Evolutionary conservation across 169 alveolate genomes (phyloP), one percentile per base, ranked within the genome.

Genomic region (Eimeria maxima): DNA sequence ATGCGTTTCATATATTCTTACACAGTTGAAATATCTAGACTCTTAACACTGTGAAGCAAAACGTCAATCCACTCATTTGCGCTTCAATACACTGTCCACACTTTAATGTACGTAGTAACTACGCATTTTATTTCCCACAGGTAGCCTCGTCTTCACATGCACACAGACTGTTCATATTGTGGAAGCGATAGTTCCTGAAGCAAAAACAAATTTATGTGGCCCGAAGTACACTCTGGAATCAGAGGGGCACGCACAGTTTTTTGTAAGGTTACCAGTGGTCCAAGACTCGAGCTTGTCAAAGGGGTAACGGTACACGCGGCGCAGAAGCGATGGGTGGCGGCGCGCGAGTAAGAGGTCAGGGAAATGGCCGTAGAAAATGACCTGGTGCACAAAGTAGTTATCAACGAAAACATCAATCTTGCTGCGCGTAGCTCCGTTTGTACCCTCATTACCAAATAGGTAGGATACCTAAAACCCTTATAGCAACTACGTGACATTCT

Each of bases 311-410:
- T 98, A 98, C 22, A 97, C 71, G 73, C 97, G 96, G 95, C 98
- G 98, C 2, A 98, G 55, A 18, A 96, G 76, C 6, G 97, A 94
- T 60, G 95, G 89, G 95, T 99, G 97, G 22, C 98, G 97, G 50
- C 97, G 95, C 90, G 98, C 98, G 55, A 98, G 97, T 27, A 98
- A 97, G 96, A 98, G 98, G 95, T 98, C 99, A 13, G 99, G 99
- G 95, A 97, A 98, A 95, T 98, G 99, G 67, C 99, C 98, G 96
- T 99, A 98, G 96, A 98, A 99, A 63, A 99, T 96, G 53, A 96
- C 95, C 97, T 91, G 97, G 69, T 78, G 96, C 18, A 16, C n/a
- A 55, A 13, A 67, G 78, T 11, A 27, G 55, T 57, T 55, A 22
- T 27, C 44, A 63, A 50, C 45, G 29, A 38, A 47, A 53, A 81